Evolutionary conservation across 371 early-diverging fungal genomes (phyloP), one percentile per base, ranked within the genome.

Genomic region (Encephalitozoon romaleae): DNA sequence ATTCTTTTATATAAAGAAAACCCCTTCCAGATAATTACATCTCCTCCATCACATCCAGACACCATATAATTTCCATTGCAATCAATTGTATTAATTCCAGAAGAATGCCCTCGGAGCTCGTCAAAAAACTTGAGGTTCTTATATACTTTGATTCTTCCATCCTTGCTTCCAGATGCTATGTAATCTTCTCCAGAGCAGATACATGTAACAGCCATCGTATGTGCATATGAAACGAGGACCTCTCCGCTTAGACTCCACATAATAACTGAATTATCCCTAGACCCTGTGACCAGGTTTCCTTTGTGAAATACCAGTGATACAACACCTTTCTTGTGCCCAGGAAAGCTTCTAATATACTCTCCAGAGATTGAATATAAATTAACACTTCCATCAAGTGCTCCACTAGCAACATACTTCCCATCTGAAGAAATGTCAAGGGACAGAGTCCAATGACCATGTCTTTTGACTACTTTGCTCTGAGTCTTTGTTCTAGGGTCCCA

Each of bases 261-360:
- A 79, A 90, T 91, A 8, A 93, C 89, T 9, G 94, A 91, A 77
- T 90, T 90, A 81, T 98, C 98, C 74, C 98, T 90, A 1, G 91
- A 92, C 32, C 92, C 93, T 32, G 90, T 90, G 18, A 95, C 86
- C 81, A 96, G 86, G 21, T 23, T 53, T 41, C 86, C 85, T 53
- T 86, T 86, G 73, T 92, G 87, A 82, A 90, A 92, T 79, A 92
- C 90, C 53, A 96, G 85, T 70, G 92, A 91, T 9, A 94, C 87
- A 0, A 96, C 93, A 8, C 92, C 92, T 2, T 90, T 90, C 32
- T 85, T 85, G 75, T 98, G 98, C 9, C 94, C 93, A 0, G 74
- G 74, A 34, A 95, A 79, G 0, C 91, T 91, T 39, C 89, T 87
- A 5, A 88, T 75, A 89, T 90, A 64, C 86, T 81, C 51, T 32